These are phyloP conservation scores for Fraxinus anomala DNA, from an alignment of 257 asterid species.

Conservation along the genomic window DNA sequence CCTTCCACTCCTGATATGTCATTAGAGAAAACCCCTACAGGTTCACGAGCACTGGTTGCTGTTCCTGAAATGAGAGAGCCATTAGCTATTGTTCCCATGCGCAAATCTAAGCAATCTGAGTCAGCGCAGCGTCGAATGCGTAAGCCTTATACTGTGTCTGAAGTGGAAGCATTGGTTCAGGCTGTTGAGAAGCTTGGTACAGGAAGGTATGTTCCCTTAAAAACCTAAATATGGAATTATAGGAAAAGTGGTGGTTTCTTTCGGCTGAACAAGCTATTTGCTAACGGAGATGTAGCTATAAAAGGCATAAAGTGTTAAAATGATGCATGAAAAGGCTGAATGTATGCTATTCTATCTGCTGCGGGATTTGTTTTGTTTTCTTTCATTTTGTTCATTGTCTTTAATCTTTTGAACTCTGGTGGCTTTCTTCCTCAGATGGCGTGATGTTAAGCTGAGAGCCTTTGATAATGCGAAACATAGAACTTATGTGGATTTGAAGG, in stretches of 20 bases:
- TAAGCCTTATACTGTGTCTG: conserved; percentile 89
- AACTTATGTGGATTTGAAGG: background rate
- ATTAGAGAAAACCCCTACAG: conserved; percentile 45
- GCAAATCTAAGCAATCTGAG: conserved; percentile 78
- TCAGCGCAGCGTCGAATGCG: conserved; percentile 87
- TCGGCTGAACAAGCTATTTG: background rate
- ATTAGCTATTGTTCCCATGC: conserved; percentile 56
- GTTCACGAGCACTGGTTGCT: conserved; percentile 68
- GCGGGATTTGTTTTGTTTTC: background rate
- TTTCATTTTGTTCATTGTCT: background rate
- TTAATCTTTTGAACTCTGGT: background rate
- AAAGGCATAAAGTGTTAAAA: background rate
- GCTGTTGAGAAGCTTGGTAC: conserved; percentile 50
- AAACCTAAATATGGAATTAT: background rate
- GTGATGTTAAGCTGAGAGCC: background rate
- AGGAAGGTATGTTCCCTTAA: conserved; percentile 32
- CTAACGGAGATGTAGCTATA: background rate
- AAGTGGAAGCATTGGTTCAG: conserved; percentile 83
- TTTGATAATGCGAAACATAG: background rate
- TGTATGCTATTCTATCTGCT: background rate
- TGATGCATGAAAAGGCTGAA: background rate
- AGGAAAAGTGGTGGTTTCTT: background rate
- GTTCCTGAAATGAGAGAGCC: conserved; percentile 54
- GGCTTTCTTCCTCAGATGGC: background rate
- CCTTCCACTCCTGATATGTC: conserved; percentile 70